phyloP scores from a whole-genome alignment of 371 early-diverging fungal genomes.

The Mucor sp. region DNA sequence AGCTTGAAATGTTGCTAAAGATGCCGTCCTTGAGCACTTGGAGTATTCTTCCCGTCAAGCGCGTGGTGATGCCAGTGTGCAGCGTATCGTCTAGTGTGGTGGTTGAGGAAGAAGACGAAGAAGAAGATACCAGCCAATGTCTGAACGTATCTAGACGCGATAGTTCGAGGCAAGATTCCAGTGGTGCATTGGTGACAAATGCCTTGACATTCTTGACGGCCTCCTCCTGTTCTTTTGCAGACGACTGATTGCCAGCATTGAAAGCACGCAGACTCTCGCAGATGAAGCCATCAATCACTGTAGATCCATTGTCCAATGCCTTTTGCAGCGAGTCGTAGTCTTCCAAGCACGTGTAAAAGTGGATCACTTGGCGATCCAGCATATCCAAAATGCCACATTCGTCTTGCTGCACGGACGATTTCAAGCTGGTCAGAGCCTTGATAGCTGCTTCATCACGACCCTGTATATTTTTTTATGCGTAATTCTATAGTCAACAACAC shows the following conservation, averaged over 20 bases:
- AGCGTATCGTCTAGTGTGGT: background rate
- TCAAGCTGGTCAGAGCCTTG: slow-evolving; percentile 18
- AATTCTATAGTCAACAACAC: too few species aligned
- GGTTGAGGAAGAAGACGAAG: background rate
- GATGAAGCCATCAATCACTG: slow-evolving; percentile 22
- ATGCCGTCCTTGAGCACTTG: slow-evolving; percentile 23
- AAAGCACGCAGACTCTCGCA: slow-evolving; percentile 22
- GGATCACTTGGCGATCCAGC: slow-evolving; percentile 32
- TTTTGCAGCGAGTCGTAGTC: slow-evolving; percentile 31
- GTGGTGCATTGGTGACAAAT: slow-evolving; percentile 16
- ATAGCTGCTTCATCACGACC: slow-evolving; percentile 40
- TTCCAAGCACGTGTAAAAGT: slow-evolving; percentile 37
- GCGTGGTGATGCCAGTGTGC: background rate
- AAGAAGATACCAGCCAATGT: slow-evolving; percentile 7
- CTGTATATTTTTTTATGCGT: too few species aligned
- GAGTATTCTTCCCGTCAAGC: slow-evolving; percentile 15
- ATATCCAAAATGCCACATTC: slow-evolving; percentile 33
- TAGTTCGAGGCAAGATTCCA: slow-evolving; percentile 24
- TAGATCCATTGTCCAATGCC: slow-evolving; percentile 8
- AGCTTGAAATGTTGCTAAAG: slow-evolving; percentile 15
- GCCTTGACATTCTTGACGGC: background rate
- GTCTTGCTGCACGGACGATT: slow-evolving; percentile 10
- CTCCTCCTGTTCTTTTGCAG: background rate
- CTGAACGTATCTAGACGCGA: slow-evolving; percentile 24
- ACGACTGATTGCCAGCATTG: slow-evolving; percentile 8